These are phyloP conservation scores for Botrytis sinoallii DNA, from an alignment of 2,329 filamentous ascomycete genomes.

Conservation along the genomic window DNA sequence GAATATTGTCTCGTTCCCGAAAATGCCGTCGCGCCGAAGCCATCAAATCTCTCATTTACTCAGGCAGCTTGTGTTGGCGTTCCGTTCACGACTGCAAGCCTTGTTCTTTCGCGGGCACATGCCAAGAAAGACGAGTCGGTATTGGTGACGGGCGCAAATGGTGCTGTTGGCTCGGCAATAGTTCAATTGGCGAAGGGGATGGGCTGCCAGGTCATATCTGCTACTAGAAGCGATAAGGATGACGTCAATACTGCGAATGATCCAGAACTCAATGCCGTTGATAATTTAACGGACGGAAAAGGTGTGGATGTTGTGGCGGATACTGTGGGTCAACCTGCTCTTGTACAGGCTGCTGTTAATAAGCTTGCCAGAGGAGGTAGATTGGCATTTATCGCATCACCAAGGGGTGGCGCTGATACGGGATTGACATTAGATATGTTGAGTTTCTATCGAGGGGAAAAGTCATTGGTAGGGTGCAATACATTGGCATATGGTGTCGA, in stretches of 20 bases:
- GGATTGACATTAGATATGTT: conserved; percentile 30
- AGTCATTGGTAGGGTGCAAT: conserved; percentile 29
- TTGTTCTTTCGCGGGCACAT: conserved; percentile 22
- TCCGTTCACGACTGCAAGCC: conserved; percentile 31
- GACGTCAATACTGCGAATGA: conserved; percentile 33
- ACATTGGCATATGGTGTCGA: conserved; percentile 26
- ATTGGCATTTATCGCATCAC: conserved; percentile 31
- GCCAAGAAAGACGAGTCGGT: conserved; percentile 25
- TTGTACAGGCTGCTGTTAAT: conserved; percentile 25
- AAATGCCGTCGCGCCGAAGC: conserved; percentile 27
- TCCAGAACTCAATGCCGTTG: conserved; percentile 22
- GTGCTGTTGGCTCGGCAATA: conserved; percentile 30
- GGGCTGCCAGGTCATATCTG: conserved; percentile 27
- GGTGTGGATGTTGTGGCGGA: conserved; percentile 32
- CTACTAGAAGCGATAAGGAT: conserved; percentile 22
- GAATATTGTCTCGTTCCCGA: conserved; percentile 30
- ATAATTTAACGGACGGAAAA: conserved; percentile 26
- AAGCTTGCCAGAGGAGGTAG: conserved; percentile 28
- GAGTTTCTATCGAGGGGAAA: conserved; percentile 32
- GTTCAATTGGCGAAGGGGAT: conserved; percentile 27
- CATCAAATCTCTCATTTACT: conserved; percentile 23
- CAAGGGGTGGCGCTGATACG: conserved; percentile 24
- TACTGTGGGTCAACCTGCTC: conserved; percentile 30
- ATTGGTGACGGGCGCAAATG: conserved; percentile 30
- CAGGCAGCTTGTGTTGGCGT: conserved; percentile 32